phyloP scores from a whole-genome alignment of 139 green algal species.

The Tetratostichococcus sp. region DNA sequence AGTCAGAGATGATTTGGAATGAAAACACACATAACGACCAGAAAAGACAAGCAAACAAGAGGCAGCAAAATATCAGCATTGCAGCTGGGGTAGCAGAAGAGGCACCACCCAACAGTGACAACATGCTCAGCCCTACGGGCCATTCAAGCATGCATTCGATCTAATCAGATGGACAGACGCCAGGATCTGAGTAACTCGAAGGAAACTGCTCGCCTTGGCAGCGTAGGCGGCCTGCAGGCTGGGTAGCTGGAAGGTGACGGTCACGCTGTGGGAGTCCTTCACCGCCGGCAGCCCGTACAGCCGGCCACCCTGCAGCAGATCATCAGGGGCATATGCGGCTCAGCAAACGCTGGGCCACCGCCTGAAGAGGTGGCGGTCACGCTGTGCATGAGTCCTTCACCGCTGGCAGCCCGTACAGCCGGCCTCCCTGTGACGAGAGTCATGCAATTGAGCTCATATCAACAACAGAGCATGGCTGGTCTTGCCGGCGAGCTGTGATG shows the following conservation, averaged over 20 bases:
- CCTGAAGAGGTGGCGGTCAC: constrained; percentile 74
- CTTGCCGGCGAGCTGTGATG: too few species aligned
- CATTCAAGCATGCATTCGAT: too few species aligned
- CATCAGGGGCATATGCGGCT: background rate
- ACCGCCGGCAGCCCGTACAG: constrained; percentile 73
- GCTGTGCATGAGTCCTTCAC: constrained; percentile 76
- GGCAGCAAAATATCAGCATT: too few species aligned
- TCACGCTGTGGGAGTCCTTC: constrained; percentile 71
- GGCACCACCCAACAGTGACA: too few species aligned
- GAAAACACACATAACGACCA: too few species aligned
- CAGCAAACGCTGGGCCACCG: background rate
- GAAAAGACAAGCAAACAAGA: background rate
- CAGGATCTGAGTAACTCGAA: background rate
- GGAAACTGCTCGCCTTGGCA: background rate
- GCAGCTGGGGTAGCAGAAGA: too few species aligned
- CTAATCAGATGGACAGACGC: too few species aligned
- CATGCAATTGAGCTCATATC: too few species aligned
- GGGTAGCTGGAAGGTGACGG: constrained; percentile 79
- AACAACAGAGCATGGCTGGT: too few species aligned
- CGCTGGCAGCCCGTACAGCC: constrained; percentile 61
- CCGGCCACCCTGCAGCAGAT: constrained; percentile 40
- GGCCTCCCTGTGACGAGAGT: constrained; percentile 63
- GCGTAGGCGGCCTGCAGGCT: constrained; percentile 43
- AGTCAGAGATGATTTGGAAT: too few species aligned
- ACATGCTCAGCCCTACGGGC: too few species aligned